A percentile compares a stretch with the other conserved stretches of the same genome.
Evolutionary conservation across 1,284 basidiomycete genomes (phyloP).

Genomic region (Ustanciosporium gigantosporum): DNA sequence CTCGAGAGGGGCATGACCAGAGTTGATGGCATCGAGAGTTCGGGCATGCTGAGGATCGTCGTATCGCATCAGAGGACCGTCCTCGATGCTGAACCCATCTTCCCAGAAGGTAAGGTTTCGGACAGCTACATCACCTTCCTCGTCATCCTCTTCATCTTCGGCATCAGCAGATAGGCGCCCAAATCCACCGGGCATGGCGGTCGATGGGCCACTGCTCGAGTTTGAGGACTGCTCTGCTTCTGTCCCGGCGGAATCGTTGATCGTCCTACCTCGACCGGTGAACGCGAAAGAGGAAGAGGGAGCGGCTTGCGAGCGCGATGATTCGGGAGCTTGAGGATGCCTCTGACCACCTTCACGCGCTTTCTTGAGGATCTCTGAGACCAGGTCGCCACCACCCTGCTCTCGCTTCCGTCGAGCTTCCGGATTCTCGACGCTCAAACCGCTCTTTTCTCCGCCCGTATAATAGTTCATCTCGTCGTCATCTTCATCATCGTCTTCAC

Average conservation of each 20-base stretch:
- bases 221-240: slow-evolving; percentile 9
- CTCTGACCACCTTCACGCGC: slow-evolving; percentile 68
- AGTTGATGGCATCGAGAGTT: slow-evolving; percentile 76
- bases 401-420: slow-evolving; percentile 64
- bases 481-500: slow-evolving; percentile 48
- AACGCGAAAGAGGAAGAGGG: slow-evolving; percentile 22
- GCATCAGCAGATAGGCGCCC: slow-evolving; percentile 2
- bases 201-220: slow-evolving; percentile 1
- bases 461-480: slow-evolving; percentile 57
- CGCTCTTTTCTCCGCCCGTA: slow-evolving; percentile 67
- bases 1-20: slow-evolving; percentile 78
- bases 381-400: slow-evolving; percentile 70
- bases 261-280: slow-evolving; percentile 38
- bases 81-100: slow-evolving; percentile 90
- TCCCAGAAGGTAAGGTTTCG: slow-evolving; percentile 90
- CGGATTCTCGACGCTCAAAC: slow-evolving; percentile 86
- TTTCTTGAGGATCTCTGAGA: slow-evolving; percentile 78
- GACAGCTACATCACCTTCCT: slow-evolving; percentile 67
- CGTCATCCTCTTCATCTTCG: slow-evolving; percentile 62
- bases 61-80: slow-evolving; percentile 82
- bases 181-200: slow-evolving; percentile 21
- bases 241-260: slow-evolving; percentile 24
- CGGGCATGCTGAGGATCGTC: slow-evolving; percentile 77
- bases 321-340: slow-evolving; percentile 11
- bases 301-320: slow-evolving; percentile 1